phyloP scores from a whole-genome alignment of 2,329 filamentous ascomycete genomes.

The Exophiala alcalophila region DNA sequence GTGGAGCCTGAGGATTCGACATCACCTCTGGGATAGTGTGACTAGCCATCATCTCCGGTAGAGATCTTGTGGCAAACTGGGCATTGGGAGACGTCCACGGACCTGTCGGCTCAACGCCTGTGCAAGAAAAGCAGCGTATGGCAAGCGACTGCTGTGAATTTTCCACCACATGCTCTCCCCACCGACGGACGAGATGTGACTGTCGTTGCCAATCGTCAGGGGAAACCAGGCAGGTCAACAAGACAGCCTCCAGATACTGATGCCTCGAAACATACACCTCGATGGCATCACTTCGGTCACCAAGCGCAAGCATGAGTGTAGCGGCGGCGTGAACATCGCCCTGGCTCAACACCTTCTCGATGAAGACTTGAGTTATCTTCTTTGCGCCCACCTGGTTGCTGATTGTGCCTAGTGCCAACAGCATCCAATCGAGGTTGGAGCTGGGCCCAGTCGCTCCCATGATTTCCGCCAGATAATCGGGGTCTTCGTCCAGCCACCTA shows the following conservation, averaged over 20 bases:
- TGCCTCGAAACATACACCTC: conserved; percentile 93
- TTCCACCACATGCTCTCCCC: conserved; percentile 88
- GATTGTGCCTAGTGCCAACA: conserved; percentile 86
- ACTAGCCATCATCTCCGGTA: conserved; percentile 9
- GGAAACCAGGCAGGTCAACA: conserved; percentile 79
- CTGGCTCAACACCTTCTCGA: conserved; percentile 82
- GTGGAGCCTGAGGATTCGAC: conserved; percentile 7
- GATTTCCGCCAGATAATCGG: conserved; percentile 70
- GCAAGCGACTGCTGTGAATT: conserved; percentile 86
- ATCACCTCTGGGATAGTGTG: conserved; percentile 10
- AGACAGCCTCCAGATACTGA: conserved; percentile 86
- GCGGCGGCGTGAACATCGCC: conserved; percentile 90
- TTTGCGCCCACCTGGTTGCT: conserved; percentile 75
- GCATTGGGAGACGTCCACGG: conserved; percentile 86
- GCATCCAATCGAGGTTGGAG: conserved; percentile 95
- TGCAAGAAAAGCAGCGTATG: conserved; percentile 89
- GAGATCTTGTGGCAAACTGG: conserved; percentile 45
- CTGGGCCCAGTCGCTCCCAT: conserved; percentile 76
- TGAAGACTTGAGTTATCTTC: conserved; percentile 85
- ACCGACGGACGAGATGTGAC: conserved; percentile 82
- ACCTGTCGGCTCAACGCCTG: conserved; percentile 77
- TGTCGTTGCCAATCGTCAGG: conserved; percentile 89
- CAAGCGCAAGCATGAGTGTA: conserved; percentile 87
- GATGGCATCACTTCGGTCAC: conserved; percentile 89
- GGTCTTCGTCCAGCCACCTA: conserved; percentile 88